Evolutionary conservation across 2,329 filamentous ascomycete genomes (phyloP).

Genomic region (Chaetomium strumarium): DNA sequence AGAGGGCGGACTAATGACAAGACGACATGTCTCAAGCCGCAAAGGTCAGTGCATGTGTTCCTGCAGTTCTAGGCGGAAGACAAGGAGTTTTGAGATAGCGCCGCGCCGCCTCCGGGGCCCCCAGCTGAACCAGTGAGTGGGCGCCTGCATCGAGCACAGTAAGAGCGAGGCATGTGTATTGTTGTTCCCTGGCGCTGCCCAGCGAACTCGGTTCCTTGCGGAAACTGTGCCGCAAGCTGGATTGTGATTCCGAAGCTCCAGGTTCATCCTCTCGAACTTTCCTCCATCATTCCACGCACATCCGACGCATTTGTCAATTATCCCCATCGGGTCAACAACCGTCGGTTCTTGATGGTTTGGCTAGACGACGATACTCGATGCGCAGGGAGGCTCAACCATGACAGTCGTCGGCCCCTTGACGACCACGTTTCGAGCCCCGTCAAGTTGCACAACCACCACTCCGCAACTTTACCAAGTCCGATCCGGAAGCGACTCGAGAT

Average conservation of each 20-base stretch:
- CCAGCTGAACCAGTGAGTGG: background rate
- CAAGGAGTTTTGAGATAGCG: slow-evolving; percentile 3
- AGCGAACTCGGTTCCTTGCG: background rate
- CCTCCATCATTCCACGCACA: slow-evolving; percentile 1
- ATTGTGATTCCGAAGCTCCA: background rate
- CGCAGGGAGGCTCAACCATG: slow-evolving; percentile 20
- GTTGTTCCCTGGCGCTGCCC: slow-evolving; percentile 5
- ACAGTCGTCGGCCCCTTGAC: slow-evolving; percentile 26
- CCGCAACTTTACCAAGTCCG: slow-evolving; percentile 25
- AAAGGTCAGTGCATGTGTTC: background rate
- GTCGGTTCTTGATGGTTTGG: slow-evolving; percentile 12
- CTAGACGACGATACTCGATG: slow-evolving; percentile 14
- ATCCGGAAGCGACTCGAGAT: slow-evolving; percentile 18
- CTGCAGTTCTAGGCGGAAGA: background rate
- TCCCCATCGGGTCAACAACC: background rate
- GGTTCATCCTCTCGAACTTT: background rate
- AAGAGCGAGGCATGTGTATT: slow-evolving; percentile 8
- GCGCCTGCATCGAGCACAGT: slow-evolving; percentile 7
- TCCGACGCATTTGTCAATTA: background rate
- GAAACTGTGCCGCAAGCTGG: slow-evolving; percentile 12
- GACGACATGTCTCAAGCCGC: background rate
- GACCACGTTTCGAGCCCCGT: slow-evolving; percentile 26
- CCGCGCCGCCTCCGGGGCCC: slow-evolving; percentile 7
- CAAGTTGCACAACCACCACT: slow-evolving; percentile 23
- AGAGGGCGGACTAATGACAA: background rate